Percentiles rank a stretch among this genome's conserved stretches.
Conservation (phyloP, 176 grass and related monocot genomes). For the Ensete glaucum region DNA sequence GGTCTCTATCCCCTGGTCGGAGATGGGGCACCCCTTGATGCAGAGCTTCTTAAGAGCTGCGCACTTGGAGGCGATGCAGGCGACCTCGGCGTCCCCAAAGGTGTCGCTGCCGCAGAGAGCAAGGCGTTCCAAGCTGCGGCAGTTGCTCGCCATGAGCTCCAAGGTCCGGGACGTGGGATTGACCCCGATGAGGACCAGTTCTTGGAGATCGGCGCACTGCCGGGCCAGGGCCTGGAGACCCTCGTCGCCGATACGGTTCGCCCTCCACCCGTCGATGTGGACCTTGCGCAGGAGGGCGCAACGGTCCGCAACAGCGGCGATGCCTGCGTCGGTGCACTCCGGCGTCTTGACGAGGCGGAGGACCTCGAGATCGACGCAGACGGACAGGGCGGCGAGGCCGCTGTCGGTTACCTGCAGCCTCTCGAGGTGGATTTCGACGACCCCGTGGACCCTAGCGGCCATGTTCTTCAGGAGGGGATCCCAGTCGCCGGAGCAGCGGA, state of each 20-base stretch:
- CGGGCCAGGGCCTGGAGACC: conserved; percentile 59
- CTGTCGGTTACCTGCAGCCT: conserved; percentile 76
- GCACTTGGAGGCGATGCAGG: conserved; percentile 69
- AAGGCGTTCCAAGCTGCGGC: conserved; percentile 16
- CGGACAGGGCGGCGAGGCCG: conserved; percentile 47
- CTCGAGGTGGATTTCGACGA: conserved; percentile 81
- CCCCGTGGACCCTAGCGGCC: conserved; percentile 17
- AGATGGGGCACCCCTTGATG: no score
- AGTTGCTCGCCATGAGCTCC: conserved; percentile 53
- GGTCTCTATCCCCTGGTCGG: no score
- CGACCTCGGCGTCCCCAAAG: conserved; percentile 69
- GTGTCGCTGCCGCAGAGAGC: conserved; percentile 79
- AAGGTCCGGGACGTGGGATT: conserved; percentile 63
- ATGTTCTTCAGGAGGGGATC: conserved; percentile 54
- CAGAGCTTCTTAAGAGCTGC: conserved; percentile 60
- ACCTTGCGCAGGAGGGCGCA: conserved; percentile 69
- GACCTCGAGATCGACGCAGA: conserved; percentile 48
- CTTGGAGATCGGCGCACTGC: conserved; percentile 58
- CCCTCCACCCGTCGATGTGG: conserved; percentile 88
- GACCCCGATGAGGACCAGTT: conserved; percentile 80
- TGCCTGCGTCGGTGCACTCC: conserved; percentile 51
- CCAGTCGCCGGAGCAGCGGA: conserved; percentile 75
- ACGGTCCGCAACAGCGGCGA: conserved; percentile 45
- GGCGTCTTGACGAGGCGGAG: conserved; percentile 81
- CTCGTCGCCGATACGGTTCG: conserved; percentile 60